A percentile compares a stretch with the other conserved stretches of the same genome.
Evolutionary conservation across 805 yeast genomes (phyloP).

Genomic region (Blastobotrys terrestris): DNA sequence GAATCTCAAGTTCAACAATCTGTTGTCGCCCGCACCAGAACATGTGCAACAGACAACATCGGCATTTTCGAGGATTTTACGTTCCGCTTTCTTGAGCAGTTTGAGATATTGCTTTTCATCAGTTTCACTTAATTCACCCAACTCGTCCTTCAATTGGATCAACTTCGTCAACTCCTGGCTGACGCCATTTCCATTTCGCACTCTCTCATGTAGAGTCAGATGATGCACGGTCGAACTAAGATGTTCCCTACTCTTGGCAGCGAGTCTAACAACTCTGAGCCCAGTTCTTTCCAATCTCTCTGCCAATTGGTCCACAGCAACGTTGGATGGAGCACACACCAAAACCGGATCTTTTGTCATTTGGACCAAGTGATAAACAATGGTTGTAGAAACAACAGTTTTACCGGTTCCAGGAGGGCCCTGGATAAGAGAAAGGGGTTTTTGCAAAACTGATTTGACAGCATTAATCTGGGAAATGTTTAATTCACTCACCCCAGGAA

Average conservation of each 20-base stretch:
- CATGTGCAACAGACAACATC: slow-evolving; percentile 88
- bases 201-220: slow-evolving; percentile 51
- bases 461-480: slow-evolving; percentile 79
- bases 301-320: slow-evolving; percentile 89
- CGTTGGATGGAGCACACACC: slow-evolving; percentile 94
- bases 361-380: slow-evolving; percentile 67
- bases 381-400: slow-evolving; percentile 87
- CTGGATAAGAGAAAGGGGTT: slow-evolving; percentile 77
- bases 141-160: slow-evolving; percentile 50
- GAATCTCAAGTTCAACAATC: slow-evolving; percentile 53
- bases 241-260: slow-evolving; percentile 76
- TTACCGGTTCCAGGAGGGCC: slow-evolving; percentile 98
- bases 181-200: slow-evolving; percentile 29
- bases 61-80: slow-evolving; percentile 44
- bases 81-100: slow-evolving; percentile 44
- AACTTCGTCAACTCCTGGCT: slow-evolving; percentile 47
- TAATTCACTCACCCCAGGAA: slow-evolving; percentile 60
- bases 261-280: slow-evolving; percentile 66
- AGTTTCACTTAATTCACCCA: slow-evolving; percentile 57
- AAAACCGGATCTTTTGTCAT: slow-evolving; percentile 58
- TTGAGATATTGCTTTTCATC: slow-evolving; percentile 45
- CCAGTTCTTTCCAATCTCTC: slow-evolving; percentile 65
- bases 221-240: slow-evolving; percentile 58
- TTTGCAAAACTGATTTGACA: slow-evolving; percentile 56
- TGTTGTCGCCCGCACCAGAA: slow-evolving; percentile 80